phyloP scores from a whole-genome alignment of 345 rosid genomes.

The Clarkia xantiana region DNA sequence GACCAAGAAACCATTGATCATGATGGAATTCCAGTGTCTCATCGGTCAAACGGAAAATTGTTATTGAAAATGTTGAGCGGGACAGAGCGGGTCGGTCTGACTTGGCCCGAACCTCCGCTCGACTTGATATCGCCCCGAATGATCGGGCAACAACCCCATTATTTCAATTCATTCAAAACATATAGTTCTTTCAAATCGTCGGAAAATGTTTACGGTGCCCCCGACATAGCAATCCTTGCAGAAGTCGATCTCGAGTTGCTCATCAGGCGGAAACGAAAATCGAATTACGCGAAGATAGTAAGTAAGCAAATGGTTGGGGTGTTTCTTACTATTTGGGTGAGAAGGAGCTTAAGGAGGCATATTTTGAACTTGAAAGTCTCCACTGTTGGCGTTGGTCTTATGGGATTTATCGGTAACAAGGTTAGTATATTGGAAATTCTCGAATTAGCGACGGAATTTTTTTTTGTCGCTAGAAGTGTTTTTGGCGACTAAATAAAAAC shows the following conservation, averaged over 20 bases:
- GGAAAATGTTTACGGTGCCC: conserved; percentile 16
- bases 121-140: conserved; percentile 45
- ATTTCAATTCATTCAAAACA: conserved; percentile 27
- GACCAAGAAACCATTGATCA: conserved; percentile 21
- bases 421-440: conserved; percentile 23
- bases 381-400: conserved; percentile 81
- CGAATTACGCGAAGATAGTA: conserved; percentile 56
- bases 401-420: conserved; percentile 99
- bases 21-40: conserved; percentile 4
- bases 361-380: conserved; percentile 72
- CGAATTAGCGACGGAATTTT: no score
- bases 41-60: conserved; percentile 13
- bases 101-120: conserved; percentile 86
- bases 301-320: conserved; percentile 96
- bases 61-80: conserved; percentile 50
- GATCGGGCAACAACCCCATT: conserved; percentile 43
- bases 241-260: conserved; percentile 52
- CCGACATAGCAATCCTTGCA: conserved; percentile 39
- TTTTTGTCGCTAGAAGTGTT: no score
- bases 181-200: conserved; percentile 27
- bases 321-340: conserved; percentile 79
- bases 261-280: conserved; percentile 53
- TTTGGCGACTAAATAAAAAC: no score
- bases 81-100: conserved; percentile 57
- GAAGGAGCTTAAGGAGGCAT: conserved; percentile 70